Evolutionary conservation across 1,284 basidiomycete species (phyloP), one percentile per base, ranked within the genome.

Genomic region (Cryptococcus neoformans): DNA sequence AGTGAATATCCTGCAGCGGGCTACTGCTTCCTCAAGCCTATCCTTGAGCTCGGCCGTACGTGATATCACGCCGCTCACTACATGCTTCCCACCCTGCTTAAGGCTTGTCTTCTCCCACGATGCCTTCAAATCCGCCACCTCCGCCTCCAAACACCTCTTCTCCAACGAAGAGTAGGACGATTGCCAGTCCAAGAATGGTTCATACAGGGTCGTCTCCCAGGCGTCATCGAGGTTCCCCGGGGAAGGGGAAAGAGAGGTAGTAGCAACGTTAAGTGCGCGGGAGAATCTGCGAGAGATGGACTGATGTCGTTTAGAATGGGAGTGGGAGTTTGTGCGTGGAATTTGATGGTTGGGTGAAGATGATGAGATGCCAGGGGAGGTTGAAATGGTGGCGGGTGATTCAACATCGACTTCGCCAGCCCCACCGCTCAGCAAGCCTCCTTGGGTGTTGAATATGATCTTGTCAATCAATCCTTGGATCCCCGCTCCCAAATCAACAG

Each of bases 171-270:
- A 83, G 73, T 94, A 96, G 54, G 92, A 87, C 14, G 84, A 81
- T 69, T 96, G 93, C 60, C 88, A 87, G 68, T 93, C 89, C 16
- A 93, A 80, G 79, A 95, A 96, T 0, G 93, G 90, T 70, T 93
- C 91, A 74, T 92, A 94, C 8, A 96, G 80, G 42, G 88, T 85
- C 54, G 87, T 86, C 68, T 95, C 91, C 93, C 93, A 96, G 14
- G 46, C 46, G 34, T 47, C 34, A 10, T 59, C 58, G 3, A 63
- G 55, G 3, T 44, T 51, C 4, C 44, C 53, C 34, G 36, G 49
- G 9, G 60, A 58, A 5, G 62, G 66, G 36, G 63, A 62, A 10
- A 63, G 56, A 38, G 63, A 51, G 21, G 64, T 60, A 5, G 59
- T 48, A 3, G 28, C 4, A 28, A 4, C 28, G 28, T 28, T 28